Evolutionary conservation across 2,329 filamentous ascomycete genomes (phyloP).

Genomic region (Stylonectria norvegica): DNA sequence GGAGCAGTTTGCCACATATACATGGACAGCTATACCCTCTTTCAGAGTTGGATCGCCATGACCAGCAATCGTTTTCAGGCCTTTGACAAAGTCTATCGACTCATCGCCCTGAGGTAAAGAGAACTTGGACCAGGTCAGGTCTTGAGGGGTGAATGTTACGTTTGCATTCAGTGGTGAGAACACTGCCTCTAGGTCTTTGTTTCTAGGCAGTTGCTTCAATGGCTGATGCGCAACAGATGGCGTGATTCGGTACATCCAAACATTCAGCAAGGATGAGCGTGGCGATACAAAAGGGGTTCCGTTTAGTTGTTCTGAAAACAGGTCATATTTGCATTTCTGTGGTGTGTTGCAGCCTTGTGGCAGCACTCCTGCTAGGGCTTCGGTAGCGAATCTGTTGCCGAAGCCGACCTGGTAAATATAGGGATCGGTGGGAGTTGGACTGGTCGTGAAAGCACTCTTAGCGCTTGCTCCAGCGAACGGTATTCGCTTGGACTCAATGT

Average conservation of each 20-base stretch:
- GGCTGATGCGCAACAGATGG: slow-evolving; percentile 32
- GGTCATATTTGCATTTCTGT: slow-evolving; percentile 39
- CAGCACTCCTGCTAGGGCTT: slow-evolving; percentile 44
- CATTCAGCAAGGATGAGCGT: slow-evolving; percentile 29
- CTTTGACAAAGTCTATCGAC: slow-evolving; percentile 40
- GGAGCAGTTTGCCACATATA: slow-evolving; percentile 8
- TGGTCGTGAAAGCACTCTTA: slow-evolving; percentile 12
- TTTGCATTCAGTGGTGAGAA: slow-evolving; percentile 46
- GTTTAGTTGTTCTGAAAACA: slow-evolving; percentile 48
- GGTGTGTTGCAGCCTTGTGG: slow-evolving; percentile 44
- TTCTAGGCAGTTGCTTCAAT: slow-evolving; percentile 6
- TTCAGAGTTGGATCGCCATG: slow-evolving; percentile 45
- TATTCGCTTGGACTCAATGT: neutral
- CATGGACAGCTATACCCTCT: slow-evolving; percentile 16
- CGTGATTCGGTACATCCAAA: slow-evolving; percentile 34
- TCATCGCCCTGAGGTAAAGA: slow-evolving; percentile 9
- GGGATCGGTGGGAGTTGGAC: slow-evolving; percentile 33
- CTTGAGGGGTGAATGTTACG: slow-evolving; percentile 43
- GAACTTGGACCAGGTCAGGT: slow-evolving; percentile 50
- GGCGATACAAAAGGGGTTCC: slow-evolving; percentile 36
- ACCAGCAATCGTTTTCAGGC: slow-evolving; percentile 45
- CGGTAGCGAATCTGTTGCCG: slow-evolving; percentile 48
- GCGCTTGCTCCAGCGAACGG: neutral
- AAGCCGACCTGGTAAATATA: slow-evolving; percentile 56
- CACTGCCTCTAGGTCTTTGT: slow-evolving; percentile 33